Base-by-base conservation (phyloP, 768 basidiomycete genomes). In the Cystofilobasidium bisporidii region DNA sequence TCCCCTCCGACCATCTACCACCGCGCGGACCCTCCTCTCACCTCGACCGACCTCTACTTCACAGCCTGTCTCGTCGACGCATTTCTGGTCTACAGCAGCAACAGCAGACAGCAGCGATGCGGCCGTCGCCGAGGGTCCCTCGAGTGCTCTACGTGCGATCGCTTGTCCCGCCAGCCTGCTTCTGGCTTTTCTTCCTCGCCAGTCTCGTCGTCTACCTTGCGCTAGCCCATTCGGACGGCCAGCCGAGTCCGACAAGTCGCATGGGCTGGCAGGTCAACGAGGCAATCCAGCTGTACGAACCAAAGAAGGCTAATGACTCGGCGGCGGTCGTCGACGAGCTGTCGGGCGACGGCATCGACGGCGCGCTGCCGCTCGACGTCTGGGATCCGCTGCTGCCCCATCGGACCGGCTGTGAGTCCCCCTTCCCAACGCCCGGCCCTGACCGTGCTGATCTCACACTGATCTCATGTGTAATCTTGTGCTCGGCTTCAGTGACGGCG, bases 381-480 rank as follows among this genome's bases (percentile, higher is more conserved):
- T 92, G 89, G 89, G 81, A 85, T 41, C 87, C 88, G 0, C 74
- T 89, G 50, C 79, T 89, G 56, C 84, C 83, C 48, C 89, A 86
- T 76, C 84, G 84, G 75, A 90, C 87, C 56, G 92, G 85, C 63
- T 77, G 84, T 92, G 76, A 75, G 85, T 82, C 3, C 45, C 36
- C 28, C 61, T 65, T 14, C 40, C 40, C 40, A 41, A 41, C 10
- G 9, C 9, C 17, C 40, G 9, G 10, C 40, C 17, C 30, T 6
- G 20, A 18, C 11, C 45, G 5, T 47, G 5, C 71, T 45, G 14
- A 40, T 32, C 1, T 18, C 26, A 22, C 45, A 33, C 5, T 53
- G 12, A 45, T 22, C 63, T 43, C 40, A 71, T 12, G 20, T 43
- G 10, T 4, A 8, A 22, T 32, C 36, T 18, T 26, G 32, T n/a